Evolutionary conservation across 2,329 filamentous ascomycete genomes (phyloP).

Genomic region (Sporothrix brunneoviolacea): DNA sequence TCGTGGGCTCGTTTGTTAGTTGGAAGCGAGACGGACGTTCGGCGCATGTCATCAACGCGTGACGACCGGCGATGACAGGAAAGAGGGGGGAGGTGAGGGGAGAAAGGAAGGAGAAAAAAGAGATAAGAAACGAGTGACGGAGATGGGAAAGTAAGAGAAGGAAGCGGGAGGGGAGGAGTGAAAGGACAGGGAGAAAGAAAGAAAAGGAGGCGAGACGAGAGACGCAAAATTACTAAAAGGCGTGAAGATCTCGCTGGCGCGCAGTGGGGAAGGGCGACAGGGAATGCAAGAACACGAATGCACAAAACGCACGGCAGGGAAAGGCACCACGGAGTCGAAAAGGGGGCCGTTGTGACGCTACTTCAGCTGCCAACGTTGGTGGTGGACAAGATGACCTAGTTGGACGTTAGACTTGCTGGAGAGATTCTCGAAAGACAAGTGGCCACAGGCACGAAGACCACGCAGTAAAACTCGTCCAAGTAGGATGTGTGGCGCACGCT

Average conservation of each 20-base stretch:
- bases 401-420: too few species aligned
- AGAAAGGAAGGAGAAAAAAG: background rate
- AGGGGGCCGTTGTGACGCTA: constrained; percentile 4
- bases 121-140: background rate
- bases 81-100: background rate
- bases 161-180: background rate
- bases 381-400: too few species aligned
- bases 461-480: too few species aligned
- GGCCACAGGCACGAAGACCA: too few species aligned
- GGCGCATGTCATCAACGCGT: constrained; percentile 45
- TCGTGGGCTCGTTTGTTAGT: constrained; percentile 55
- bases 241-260: background rate
- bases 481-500: too few species aligned
- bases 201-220: background rate
- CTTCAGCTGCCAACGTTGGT: background rate
- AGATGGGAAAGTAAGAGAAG: background rate
- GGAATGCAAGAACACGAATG: constrained; percentile 1
- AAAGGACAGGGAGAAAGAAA: background rate
- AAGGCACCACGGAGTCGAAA: background rate
- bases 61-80: background rate
- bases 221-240: background rate
- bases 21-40: constrained; percentile 57
- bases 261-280: background rate
- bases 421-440: too few species aligned
- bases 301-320: background rate